Conservation (phyloP, 1,284 basidiomycete species). For the Gymnopus androsaceus region DNA sequence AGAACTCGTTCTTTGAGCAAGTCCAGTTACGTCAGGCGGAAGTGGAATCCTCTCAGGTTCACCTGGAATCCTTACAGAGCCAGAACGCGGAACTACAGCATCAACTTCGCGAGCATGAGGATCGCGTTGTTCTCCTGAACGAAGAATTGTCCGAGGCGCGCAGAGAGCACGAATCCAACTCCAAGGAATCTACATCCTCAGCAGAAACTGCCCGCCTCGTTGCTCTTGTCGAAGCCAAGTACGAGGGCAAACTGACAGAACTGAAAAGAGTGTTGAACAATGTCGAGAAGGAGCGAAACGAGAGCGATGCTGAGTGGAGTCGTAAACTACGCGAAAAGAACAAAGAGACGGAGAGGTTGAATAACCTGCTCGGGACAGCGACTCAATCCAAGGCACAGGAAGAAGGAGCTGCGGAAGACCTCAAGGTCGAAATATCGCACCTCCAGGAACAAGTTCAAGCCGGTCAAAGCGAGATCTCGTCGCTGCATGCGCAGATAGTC, state of each 20-base stretch:
- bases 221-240: conserved; percentile 74
- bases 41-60: conserved; percentile 76
- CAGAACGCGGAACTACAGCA: conserved; percentile 84
- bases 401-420: conserved; percentile 53
- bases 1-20: conserved; percentile 79
- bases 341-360: conserved; percentile 76
- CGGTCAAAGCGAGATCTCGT: conserved; percentile 47
- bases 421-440: conserved; percentile 57
- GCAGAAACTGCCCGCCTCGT: conserved; percentile 78
- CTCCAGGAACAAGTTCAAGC: conserved; percentile 51
- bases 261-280: conserved; percentile 57
- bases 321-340: conserved; percentile 74
- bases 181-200: conserved; percentile 51
- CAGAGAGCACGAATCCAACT: conserved; percentile 53
- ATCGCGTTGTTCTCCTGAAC: conserved; percentile 67
- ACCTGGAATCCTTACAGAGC: conserved; percentile 72
- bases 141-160: conserved; percentile 73
- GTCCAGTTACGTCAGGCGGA: conserved; percentile 86
- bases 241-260: conserved; percentile 75
- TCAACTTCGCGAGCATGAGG: conserved; percentile 78
- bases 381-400: conserved; percentile 59
- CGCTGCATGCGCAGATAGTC: conserved; percentile 51
- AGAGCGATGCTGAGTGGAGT: conserved; percentile 85
- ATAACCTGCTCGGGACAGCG: conserved; percentile 56
- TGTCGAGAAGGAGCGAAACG: conserved; percentile 73